These are phyloP conservation scores for Lolium multiflorum DNA, from an alignment of 176 grass and related monocot genomes.

Conservation along the genomic window DNA sequence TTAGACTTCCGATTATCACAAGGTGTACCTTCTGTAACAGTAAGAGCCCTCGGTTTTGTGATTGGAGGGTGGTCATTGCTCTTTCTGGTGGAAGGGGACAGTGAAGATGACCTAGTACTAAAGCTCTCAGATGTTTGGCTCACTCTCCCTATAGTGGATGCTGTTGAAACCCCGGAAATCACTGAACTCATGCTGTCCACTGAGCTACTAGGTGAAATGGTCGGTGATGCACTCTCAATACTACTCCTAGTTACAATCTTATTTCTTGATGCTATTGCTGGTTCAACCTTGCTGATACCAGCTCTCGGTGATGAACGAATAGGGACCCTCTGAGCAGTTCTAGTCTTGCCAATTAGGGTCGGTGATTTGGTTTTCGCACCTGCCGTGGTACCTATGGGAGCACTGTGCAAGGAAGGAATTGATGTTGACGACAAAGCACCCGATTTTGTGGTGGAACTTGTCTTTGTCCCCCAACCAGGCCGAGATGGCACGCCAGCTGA, in stretches of 20 bases:
- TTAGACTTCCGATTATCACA: conserved; percentile 7
- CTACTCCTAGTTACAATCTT: conserved; percentile 34
- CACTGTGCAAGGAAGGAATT: background rate
- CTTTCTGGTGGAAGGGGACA: conserved; percentile 49
- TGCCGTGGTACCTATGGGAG: conserved; percentile 11
- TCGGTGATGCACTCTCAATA: conserved; percentile 32
- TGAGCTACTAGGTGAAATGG: conserved; percentile 79
- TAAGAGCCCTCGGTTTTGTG: conserved; percentile 25
- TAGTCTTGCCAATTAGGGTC: conserved; percentile 47
- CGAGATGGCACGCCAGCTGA: conserved; percentile 29
- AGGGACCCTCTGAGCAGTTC: conserved; percentile 54
- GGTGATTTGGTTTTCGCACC: conserved; percentile 48
- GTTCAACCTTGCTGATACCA: conserved; percentile 33
- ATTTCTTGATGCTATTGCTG: conserved; percentile 49
- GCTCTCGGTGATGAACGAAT: conserved; percentile 48
- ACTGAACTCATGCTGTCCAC: conserved; percentile 78
- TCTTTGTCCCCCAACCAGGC: conserved; percentile 29
- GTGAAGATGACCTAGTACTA: conserved; percentile 44
- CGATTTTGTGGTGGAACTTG: conserved; percentile 30
- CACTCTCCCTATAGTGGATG: conserved; percentile 46
- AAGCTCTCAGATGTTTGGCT: conserved; percentile 44
- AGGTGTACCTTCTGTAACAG: conserved; percentile 21
- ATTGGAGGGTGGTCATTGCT: conserved; percentile 30
- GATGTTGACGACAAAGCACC: conserved; percentile 9
- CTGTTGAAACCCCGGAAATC: conserved; percentile 55